A percentile compares a stretch with the other conserved stretches of the same genome.
phyloP scores from a whole-genome alignment of 1,284 basidiomycete genomes.

The Ganoderma lingzhi region DNA sequence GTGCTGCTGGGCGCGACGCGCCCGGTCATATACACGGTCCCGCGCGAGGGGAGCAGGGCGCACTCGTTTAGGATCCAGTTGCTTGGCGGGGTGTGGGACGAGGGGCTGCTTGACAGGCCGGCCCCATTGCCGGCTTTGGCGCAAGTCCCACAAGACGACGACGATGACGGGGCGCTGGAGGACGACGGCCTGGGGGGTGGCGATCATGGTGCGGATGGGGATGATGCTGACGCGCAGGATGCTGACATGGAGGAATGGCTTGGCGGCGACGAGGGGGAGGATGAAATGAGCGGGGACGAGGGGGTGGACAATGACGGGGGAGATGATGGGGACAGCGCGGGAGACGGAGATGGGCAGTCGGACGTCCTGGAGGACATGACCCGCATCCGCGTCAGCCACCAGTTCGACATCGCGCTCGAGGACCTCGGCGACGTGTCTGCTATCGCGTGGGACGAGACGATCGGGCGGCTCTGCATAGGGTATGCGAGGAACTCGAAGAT shows the following conservation, averaged over 20 bases:
- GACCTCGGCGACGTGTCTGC: conserved; percentile 27
- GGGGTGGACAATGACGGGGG: background rate
- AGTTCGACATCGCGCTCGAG: conserved; percentile 11
- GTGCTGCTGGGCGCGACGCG: conserved; percentile 58
- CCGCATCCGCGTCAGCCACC: conserved; percentile 1
- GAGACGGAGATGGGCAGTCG: background rate
- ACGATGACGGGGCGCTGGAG: background rate
- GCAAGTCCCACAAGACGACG: background rate
- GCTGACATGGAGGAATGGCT: background rate
- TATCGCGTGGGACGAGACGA: conserved; percentile 54
- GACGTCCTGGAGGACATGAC: background rate
- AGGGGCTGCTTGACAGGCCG: conserved; percentile 4
- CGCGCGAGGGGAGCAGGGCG: conserved; percentile 2
- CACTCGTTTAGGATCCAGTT: conserved; percentile 19
- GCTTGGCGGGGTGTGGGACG: conserved; percentile 25
- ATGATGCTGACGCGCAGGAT: background rate
- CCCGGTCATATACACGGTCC: conserved; percentile 54
- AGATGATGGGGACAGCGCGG: background rate
- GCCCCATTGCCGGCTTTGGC: background rate
- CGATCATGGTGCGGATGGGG: background rate
- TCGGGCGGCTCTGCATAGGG: conserved; percentile 49
- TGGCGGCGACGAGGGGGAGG: background rate
- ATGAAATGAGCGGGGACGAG: background rate
- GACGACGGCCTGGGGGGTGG: background rate
- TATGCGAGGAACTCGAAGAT: conserved; percentile 39